Conservation (phyloP, 306 rosid species). For the Malus sylvestris region DNA sequence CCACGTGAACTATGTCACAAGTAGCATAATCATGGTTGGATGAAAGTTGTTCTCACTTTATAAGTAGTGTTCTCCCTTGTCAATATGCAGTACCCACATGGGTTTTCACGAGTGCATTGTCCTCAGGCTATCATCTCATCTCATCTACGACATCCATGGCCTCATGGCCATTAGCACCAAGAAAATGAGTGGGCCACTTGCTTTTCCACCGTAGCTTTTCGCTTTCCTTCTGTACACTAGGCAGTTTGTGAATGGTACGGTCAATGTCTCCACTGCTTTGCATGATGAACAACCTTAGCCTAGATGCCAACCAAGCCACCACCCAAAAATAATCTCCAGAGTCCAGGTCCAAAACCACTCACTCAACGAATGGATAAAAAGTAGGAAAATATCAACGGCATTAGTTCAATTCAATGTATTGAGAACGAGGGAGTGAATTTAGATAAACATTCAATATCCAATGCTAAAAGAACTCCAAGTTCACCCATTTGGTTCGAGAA, state of each 20-base stretch:
- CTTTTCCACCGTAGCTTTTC: slow-evolving; percentile 1
- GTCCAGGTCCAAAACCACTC: neutral
- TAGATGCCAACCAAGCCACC: neutral
- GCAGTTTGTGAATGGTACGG: slow-evolving; percentile 31
- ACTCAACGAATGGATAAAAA: neutral
- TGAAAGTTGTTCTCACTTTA: neutral
- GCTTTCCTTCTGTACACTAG: neutral
- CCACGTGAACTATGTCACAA: too few species aligned
- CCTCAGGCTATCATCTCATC: neutral
- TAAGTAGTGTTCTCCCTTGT: neutral
- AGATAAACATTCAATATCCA: too few species aligned
- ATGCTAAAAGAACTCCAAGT: too few species aligned
- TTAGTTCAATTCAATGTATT: neutral
- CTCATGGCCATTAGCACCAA: neutral
- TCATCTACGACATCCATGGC: neutral
- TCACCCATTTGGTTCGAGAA: too few species aligned
- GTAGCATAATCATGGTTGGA: too few species aligned
- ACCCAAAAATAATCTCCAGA: neutral
- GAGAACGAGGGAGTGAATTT: too few species aligned
- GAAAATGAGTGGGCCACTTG: neutral
- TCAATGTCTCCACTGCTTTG: slow-evolving; percentile 14
- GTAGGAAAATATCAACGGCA: neutral
- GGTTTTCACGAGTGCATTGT: slow-evolving; percentile 21
- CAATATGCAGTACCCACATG: slow-evolving; percentile 38
- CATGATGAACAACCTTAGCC: neutral